phyloP scores from a whole-genome alignment of 495 filamentous ascomycete species.

The Penicillium cosmopolitanum region DNA sequence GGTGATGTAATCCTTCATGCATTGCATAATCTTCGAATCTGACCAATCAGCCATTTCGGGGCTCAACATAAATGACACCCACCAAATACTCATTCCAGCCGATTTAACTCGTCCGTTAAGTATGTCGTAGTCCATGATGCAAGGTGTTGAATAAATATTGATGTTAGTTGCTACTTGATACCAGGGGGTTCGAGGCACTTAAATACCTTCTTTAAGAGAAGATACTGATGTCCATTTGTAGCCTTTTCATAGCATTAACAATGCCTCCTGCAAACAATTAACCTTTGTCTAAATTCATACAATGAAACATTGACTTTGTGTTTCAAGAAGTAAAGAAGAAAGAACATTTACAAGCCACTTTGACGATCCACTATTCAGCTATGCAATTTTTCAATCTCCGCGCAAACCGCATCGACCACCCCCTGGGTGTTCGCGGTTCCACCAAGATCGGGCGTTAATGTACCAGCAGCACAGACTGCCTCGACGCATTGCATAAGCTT shows the following conservation, averaged over 20 bases:
- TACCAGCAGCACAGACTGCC: conserved; percentile 53
- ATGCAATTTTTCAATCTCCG: conserved; percentile 45
- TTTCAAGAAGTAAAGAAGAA: neutral
- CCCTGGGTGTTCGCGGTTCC: conserved; percentile 52
- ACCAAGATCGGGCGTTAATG: conserved; percentile 60
- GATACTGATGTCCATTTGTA: too few species aligned
- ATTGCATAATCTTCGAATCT: neutral
- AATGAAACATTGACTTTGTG: neutral
- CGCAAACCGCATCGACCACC: conserved; percentile 60
- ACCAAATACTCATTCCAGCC: neutral
- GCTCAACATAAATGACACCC: neutral
- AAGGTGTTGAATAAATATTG: too few species aligned
- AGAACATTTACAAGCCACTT: too few species aligned
- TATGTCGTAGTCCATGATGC: too few species aligned
- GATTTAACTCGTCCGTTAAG: too few species aligned
- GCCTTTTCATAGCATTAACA: neutral
- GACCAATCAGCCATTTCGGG: neutral
- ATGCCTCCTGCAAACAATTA: neutral
- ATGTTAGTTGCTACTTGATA: neutral
- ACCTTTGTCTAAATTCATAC: neutral
- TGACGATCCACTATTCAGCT: neutral
- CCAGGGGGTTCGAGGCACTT: neutral
- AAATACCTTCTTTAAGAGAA: neutral
- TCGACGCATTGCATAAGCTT: conserved; percentile 58
- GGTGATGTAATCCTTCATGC: neutral